Percentiles rank a stretch among this genome's conserved stretches.
Conservation (phyloP, 2,329 filamentous ascomycete species). For the Neofusicoccum kwambonambiense region DNA sequence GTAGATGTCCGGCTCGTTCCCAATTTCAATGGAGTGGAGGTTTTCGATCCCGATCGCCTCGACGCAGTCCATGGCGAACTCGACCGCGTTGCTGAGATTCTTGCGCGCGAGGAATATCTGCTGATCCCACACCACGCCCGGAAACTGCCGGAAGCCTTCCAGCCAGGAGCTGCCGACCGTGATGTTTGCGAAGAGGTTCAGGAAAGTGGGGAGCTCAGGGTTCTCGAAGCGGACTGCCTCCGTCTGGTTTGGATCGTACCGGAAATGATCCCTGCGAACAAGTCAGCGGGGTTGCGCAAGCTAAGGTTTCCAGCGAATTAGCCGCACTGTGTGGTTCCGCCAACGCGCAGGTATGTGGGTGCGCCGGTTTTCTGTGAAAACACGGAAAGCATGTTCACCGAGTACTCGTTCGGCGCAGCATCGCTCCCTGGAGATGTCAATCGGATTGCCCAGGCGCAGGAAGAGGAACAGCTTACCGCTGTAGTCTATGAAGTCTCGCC, state of each 20-base stretch:
- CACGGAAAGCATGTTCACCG: constrained; percentile 5
- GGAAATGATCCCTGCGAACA: constrained; percentile 4
- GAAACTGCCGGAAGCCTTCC: background rate
- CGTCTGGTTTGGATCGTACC: background rate
- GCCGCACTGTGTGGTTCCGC: constrained; percentile 9
- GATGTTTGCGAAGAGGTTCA: background rate
- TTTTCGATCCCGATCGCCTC: background rate
- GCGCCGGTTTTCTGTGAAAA: constrained; percentile 6
- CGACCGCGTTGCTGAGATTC: constrained; percentile 1
- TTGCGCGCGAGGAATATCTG: constrained; percentile 2
- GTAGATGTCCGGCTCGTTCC: constrained; percentile 13
- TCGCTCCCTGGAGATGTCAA: background rate
- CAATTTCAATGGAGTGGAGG: background rate
- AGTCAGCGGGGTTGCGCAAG: background rate
- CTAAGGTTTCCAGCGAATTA: background rate
- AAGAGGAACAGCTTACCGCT: background rate
- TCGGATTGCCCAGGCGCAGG: background rate
- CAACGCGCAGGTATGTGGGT: background rate
- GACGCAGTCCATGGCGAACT: constrained; percentile 2
- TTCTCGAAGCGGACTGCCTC: background rate
- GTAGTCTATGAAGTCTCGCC: constrained; percentile 6
- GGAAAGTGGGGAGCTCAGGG: background rate
- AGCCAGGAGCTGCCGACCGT: constrained; percentile 1
- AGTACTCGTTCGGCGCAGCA: background rate
- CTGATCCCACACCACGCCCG: constrained; percentile 1